These are phyloP conservation scores for Scenedesmus sp. DNA, from an alignment of 163 green algal species.

Conservation along the genomic window DNA sequence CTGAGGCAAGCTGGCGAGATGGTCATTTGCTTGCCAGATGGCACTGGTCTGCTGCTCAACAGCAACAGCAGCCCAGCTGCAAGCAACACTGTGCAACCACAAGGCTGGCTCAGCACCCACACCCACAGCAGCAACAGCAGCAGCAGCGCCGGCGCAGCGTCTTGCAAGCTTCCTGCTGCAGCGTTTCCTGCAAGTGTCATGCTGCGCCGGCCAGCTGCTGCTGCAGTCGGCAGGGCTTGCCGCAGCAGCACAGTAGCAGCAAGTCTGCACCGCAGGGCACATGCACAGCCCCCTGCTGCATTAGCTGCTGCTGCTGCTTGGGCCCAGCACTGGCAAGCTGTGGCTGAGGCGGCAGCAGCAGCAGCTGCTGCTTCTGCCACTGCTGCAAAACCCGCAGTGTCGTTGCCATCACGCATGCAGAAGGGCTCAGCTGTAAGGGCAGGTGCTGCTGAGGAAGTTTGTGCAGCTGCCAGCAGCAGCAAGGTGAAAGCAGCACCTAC, in stretches of 20 bases:
- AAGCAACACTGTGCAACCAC: neutral
- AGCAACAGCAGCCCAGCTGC: neutral
- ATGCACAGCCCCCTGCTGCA: neutral
- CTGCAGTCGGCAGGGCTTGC: neutral
- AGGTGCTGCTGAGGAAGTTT: neutral
- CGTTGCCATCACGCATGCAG: neutral
- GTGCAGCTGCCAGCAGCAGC: neutral
- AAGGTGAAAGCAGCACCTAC: neutral
- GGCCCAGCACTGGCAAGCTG: neutral
- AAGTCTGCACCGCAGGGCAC: neutral
- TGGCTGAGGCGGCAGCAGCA: neutral
- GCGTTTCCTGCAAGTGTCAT: neutral
- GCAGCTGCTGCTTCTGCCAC: neutral
- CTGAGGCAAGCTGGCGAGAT: neutral
- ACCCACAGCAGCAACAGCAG: neutral
- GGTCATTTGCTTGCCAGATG: neutral
- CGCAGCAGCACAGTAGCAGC: neutral
- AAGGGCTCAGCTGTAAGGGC: neutral
- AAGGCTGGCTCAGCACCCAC: neutral
- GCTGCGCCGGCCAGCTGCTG: neutral
- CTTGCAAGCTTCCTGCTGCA: neutral
- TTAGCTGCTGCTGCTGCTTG: neutral
- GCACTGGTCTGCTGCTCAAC: neutral
- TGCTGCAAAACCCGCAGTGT: neutral
- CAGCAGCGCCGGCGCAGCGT: neutral